Evolutionary conservation across 441 rosid genomes (phyloP), one percentile per base, ranked within the genome.

Genomic region (Bocquillonia castaneifolia): DNA sequence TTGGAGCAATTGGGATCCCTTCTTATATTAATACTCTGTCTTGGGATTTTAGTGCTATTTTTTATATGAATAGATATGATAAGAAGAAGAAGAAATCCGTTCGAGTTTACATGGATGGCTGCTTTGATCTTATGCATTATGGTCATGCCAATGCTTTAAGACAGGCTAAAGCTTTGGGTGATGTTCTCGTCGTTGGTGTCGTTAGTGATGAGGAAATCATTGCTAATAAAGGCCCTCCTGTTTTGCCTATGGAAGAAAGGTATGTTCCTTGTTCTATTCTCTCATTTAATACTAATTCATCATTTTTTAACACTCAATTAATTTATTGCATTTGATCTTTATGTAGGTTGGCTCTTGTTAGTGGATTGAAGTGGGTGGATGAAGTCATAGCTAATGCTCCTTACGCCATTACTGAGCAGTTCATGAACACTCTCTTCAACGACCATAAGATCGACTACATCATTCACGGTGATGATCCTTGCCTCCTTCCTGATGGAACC

Each of bases 71-170:
- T 63, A 78, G 64, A 67, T 20, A 77, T 10, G 81, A 80, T 59
- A 88, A 81, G 76, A 88, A 79, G 81, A 82, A 72, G 79, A 85
- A 75, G 0, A 77, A n/a, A n/a, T n/a, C n/a, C n/a, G n/a, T 89
- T 32, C 90, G 99, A 9, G 99, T 93, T 61, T 93, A 88, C 85
- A 93, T 93, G 99, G 99, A 93, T 66, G 99, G 97, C 32, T 91
- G 99, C 79, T 93, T 93, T 78, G 97, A 93, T 76, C 89, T 93
- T 69, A 91, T 93, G 98, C 98, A 93, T 84, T 91, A 88, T 60
- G 98, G 98, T 31, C 98, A 93, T 73, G 91, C 93, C 66, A 93
- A 93, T 74, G 98, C 98, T 13, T 69, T 93, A 74, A 79, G 98
- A 45, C 98, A 93, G 72, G 98, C 98, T 8, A 86, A 88, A 79